Conservation (phyloP, 73 alveolate species). For the Uronychia setigera region DNA sequence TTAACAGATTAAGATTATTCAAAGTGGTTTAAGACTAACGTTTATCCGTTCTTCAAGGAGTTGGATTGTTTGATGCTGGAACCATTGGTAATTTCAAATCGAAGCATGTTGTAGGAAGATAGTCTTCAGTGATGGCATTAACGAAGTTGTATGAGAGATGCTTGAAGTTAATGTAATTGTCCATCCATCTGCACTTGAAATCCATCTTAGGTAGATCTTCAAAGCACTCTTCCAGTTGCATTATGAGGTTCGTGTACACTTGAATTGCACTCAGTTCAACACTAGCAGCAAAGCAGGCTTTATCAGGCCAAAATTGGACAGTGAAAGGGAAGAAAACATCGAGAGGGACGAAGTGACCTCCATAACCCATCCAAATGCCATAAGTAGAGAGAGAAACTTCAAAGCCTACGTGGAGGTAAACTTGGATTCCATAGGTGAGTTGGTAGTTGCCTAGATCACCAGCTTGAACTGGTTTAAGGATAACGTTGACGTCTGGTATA, state of each 20-base stretch:
- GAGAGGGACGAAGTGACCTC: neutral
- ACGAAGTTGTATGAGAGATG: neutral
- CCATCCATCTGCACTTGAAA: neutral
- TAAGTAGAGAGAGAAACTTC: neutral
- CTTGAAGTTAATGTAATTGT: neutral
- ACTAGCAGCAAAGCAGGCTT: neutral
- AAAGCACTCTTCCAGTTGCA: neutral
- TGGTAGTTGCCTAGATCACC: neutral
- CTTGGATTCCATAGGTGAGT: neutral
- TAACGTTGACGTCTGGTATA: neutral
- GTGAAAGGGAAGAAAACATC: neutral
- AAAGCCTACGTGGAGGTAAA: neutral
- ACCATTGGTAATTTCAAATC: too few species aligned
- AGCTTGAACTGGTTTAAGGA: neutral
- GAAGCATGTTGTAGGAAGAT: neutral
- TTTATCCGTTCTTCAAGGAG: too few species aligned
- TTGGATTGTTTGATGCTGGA: too few species aligned
- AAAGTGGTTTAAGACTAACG: too few species aligned
- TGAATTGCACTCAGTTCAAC: neutral
- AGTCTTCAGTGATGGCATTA: neutral
- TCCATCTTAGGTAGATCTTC: neutral
- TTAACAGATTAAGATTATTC: too few species aligned
- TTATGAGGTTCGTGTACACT: neutral
- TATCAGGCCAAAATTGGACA: neutral
- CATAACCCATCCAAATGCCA: neutral